Conservation (phyloP, 768 basidiomycete genomes). For the Hygrocybe coccinea region DNA sequence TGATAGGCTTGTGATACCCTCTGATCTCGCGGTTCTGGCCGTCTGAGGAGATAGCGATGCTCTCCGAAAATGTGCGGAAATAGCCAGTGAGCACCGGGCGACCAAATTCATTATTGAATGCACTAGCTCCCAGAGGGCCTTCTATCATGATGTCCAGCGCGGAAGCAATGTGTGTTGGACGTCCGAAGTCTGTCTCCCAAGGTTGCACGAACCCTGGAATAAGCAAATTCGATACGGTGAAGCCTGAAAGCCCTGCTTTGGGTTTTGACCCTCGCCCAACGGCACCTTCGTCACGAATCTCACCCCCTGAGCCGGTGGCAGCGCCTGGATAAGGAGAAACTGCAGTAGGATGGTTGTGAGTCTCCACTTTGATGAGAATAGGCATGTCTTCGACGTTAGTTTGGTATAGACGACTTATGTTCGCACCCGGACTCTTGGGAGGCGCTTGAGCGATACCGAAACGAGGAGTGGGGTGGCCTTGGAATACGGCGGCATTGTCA, state of each 20-base stretch:
- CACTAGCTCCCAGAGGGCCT: conserved; percentile 88
- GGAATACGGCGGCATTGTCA: conserved; percentile 94
- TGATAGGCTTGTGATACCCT: conserved; percentile 99
- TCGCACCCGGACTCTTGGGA: conserved; percentile 20
- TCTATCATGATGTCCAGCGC: conserved; percentile 97
- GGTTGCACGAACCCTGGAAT: conserved; percentile 89
- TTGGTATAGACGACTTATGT: conserved; percentile 45
- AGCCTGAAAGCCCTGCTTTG: conserved; percentile 91
- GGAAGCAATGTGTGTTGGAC: conserved; percentile 85
- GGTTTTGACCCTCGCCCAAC: conserved; percentile 93
- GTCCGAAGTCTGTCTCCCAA: conserved; percentile 94
- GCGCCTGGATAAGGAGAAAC: conserved; percentile 99
- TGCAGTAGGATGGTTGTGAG: conserved; percentile 98
- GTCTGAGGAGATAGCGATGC: conserved; percentile 51
- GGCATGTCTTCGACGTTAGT: conserved; percentile 67
- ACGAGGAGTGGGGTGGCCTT: conserved; percentile 68
- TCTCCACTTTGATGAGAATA: conserved; percentile 96
- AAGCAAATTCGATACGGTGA: conserved; percentile 88
- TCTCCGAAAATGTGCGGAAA: conserved; percentile 90
- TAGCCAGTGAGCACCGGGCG: conserved; percentile 89
- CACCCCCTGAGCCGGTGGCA: conserved; percentile 96
- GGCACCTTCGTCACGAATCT: conserved; percentile 96
- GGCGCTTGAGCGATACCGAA: conserved; percentile 51
- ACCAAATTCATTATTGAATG: conserved; percentile 99
- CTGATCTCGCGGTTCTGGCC: conserved; percentile 57